Percentiles rank a stretch among this genome's conserved stretches.
Conservation (phyloP, 179 eudicot species). For the Kewa caespitosa region DNA sequence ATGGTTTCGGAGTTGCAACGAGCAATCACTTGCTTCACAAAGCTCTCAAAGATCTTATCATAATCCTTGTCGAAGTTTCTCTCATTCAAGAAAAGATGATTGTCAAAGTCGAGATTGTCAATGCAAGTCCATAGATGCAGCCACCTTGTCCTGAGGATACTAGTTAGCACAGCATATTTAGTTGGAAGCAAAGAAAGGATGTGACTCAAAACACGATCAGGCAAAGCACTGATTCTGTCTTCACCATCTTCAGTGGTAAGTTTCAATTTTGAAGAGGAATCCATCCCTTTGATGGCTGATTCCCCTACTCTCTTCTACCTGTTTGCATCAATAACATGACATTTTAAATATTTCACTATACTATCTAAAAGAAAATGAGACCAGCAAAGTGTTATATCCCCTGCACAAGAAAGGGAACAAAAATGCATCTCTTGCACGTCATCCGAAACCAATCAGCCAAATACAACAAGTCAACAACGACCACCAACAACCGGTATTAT, state of each 20-base stretch:
- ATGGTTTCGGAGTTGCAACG: neutral
- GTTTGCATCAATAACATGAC: neutral
- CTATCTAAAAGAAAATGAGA: neutral
- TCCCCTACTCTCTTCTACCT: neutral
- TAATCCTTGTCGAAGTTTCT: neutral
- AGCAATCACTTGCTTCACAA: neutral
- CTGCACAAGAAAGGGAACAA: neutral
- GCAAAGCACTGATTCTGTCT: slow-evolving; percentile 10
- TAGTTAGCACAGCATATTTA: slow-evolving; percentile 9
- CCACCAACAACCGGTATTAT: too few species aligned
- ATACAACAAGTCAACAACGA: too few species aligned
- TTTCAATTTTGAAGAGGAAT: neutral
- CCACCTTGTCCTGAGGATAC: slow-evolving; percentile 8
- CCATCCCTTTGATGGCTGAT: neutral
- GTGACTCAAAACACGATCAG: slow-evolving; percentile 8
- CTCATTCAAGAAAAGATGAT: neutral
- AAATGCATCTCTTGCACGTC: neutral
- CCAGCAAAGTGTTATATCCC: neutral
- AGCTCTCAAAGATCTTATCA: neutral
- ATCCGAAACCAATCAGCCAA: neutral
- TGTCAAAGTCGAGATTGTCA: neutral
- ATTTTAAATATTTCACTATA: neutral
- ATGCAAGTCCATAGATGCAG: slow-evolving; percentile 4
- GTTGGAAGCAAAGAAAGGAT: slow-evolving; percentile 17
- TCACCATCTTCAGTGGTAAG: neutral